phyloP scores from a whole-genome alignment of 768 basidiomycete species.

The Boletus rubroflammeus region DNA sequence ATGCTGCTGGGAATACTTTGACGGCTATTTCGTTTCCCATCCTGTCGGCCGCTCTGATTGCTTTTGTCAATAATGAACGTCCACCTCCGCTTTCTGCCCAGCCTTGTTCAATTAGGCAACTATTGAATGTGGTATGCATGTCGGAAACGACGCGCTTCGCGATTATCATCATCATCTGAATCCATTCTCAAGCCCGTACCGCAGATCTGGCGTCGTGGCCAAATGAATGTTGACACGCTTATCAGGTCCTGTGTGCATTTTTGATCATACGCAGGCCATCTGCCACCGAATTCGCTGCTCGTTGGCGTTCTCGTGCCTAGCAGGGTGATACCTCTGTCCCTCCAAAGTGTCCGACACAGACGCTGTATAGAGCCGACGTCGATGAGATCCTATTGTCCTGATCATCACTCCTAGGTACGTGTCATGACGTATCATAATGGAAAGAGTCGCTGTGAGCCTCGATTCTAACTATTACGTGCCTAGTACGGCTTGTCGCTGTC shows the following conservation, averaged over 20 bases:
- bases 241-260: slow-evolving; percentile 10
- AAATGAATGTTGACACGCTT: slow-evolving; percentile 12
- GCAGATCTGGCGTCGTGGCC: slow-evolving; percentile 16
- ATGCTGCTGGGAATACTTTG: slow-evolving; percentile 17
- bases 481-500: background rate
- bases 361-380: slow-evolving; percentile 2
- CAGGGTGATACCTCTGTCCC: slow-evolving; percentile 2
- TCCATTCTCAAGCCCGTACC: slow-evolving; percentile 16
- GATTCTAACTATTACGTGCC: slow-evolving; percentile 9
- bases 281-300: slow-evolving; percentile 1
- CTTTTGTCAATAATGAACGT: slow-evolving; percentile 6
- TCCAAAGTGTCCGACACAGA: slow-evolving; percentile 3
- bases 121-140: background rate
- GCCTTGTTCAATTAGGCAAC: slow-evolving; percentile 14
- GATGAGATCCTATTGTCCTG: background rate
- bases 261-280: slow-evolving; percentile 13
- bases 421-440: slow-evolving; percentile 7
- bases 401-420: slow-evolving; percentile 1
- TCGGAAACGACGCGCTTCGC: slow-evolving; percentile 13
- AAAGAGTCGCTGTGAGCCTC: background rate
- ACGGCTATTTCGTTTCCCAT: slow-evolving; percentile 14
- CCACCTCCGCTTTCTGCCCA: slow-evolving; percentile 9
- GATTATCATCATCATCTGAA: slow-evolving; percentile 15
- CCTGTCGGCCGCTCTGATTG: slow-evolving; percentile 3
- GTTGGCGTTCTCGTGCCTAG: slow-evolving; percentile 12